These are phyloP conservation scores for Anisodus tanguticus DNA, from an alignment of 257 asterid species.

Conservation along the genomic window DNA sequence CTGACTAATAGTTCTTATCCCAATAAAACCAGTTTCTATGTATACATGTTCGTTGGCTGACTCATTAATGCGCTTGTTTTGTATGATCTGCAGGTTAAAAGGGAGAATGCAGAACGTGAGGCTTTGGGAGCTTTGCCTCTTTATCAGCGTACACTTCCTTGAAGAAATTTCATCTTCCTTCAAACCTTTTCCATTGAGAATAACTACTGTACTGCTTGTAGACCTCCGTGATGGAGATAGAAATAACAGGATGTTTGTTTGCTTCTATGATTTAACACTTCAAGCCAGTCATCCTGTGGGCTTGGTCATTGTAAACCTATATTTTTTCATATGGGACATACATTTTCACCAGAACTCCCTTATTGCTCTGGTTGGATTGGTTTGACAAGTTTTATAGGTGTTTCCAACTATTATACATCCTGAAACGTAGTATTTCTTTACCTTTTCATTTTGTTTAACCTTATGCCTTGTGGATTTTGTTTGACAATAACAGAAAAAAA, in stretches of 20 bases:
- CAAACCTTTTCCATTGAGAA: slow-evolving; percentile 7
- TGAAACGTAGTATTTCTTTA: not conserved
- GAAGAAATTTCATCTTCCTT: slow-evolving; percentile 33
- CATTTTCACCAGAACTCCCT: not conserved
- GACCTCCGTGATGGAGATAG: slow-evolving; percentile 19
- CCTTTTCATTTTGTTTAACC: slow-evolving; percentile 3
- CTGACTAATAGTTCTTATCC: no score
- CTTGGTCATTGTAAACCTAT: not conserved
- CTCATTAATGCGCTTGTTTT: not conserved
- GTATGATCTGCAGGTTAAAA: slow-evolving; percentile 64
- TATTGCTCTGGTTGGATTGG: not conserved
- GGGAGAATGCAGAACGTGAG: slow-evolving; percentile 89
- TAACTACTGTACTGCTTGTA: slow-evolving; percentile 23
- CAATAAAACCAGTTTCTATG: not conserved
- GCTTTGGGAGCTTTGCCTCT: slow-evolving; percentile 94
- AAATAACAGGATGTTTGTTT: slow-evolving; percentile 20
- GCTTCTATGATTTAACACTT: slow-evolving; percentile 7
- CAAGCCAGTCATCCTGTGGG: slow-evolving; percentile 26
- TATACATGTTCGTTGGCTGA: not conserved
- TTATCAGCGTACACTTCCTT: slow-evolving; percentile 88
- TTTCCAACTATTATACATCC: not conserved
- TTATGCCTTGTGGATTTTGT: not conserved
- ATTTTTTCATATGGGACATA: slow-evolving; percentile 12
- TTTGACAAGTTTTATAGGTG: not conserved
- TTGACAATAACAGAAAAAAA: no score